A percentile compares a stretch with the other conserved stretches of the same genome.
phyloP scores from a whole-genome alignment of 305 asterid species.

The Fraxinus floribunda region DNA sequence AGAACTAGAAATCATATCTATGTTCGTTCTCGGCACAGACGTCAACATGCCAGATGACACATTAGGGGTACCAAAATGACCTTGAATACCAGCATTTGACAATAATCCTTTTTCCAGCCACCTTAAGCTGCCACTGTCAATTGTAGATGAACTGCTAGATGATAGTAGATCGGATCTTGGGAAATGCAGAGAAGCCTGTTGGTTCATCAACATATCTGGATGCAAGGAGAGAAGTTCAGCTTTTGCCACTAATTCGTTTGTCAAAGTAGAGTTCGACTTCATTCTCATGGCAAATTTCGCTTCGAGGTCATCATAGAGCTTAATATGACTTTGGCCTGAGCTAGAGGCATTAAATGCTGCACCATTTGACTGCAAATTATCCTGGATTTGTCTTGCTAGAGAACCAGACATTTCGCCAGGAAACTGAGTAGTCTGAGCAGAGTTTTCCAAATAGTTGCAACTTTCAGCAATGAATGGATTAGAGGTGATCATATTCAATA shows the following conservation, averaged over 20 bases:
- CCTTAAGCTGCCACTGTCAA: background rate
- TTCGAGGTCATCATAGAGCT: slow-evolving; percentile 22
- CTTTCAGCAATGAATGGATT: slow-evolving; percentile 23
- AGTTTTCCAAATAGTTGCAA: slow-evolving; percentile 19
- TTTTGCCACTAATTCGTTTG: slow-evolving; percentile 37
- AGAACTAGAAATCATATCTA: background rate
- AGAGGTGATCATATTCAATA: slow-evolving; percentile 24
- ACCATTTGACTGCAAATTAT: slow-evolving; percentile 26
- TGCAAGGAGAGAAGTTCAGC: slow-evolving; percentile 44
- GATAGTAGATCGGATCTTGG: slow-evolving; percentile 7
- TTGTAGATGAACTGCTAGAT: slow-evolving; percentile 15
- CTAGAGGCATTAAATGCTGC: slow-evolving; percentile 36
- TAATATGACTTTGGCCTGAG: slow-evolving; percentile 17
- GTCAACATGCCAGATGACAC: background rate
- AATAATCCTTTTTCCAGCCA: background rate
- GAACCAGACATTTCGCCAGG: slow-evolving; percentile 34
- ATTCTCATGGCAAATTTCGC: slow-evolving; percentile 19
- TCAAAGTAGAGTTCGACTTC: slow-evolving; percentile 23
- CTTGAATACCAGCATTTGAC: background rate
- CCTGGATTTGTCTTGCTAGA: slow-evolving; percentile 31
- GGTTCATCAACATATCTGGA: slow-evolving; percentile 38
- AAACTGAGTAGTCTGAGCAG: slow-evolving; percentile 25
- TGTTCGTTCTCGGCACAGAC: background rate
- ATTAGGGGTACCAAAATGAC: background rate
- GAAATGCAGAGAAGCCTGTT: slow-evolving; percentile 25